phyloP scores from a whole-genome alignment of 2,329 filamentous ascomycete species.

The Neopestalotiopsis clavispora region DNA sequence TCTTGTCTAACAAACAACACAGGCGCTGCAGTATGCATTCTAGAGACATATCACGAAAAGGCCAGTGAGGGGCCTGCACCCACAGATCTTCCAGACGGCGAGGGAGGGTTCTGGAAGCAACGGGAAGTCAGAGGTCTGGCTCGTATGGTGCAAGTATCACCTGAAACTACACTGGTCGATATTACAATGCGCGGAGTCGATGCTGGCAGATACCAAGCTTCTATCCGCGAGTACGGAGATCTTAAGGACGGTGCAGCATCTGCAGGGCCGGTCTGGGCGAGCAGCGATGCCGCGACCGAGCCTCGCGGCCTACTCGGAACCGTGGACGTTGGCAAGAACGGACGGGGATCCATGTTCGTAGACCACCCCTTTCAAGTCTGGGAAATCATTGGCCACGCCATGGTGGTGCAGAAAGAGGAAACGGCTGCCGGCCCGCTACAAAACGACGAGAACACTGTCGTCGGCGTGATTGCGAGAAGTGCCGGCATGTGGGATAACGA shows the following conservation, averaged over 20 bases:
- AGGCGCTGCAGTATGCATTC: conserved; percentile 91
- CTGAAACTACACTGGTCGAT: conserved; percentile 82
- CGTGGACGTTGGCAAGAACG: conserved; percentile 75
- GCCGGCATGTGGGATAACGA: conserved; percentile 99
- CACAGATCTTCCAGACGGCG: conserved; percentile 40
- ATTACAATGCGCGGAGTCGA: conserved; percentile 82
- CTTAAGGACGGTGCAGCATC: conserved; percentile 83
- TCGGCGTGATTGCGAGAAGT: conserved; percentile 92
- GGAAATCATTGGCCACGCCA: conserved; percentile 93
- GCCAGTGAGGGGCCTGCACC: conserved; percentile 44
- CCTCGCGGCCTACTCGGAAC: conserved; percentile 68
- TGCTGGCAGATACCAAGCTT: conserved; percentile 82
- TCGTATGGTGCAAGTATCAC: conserved; percentile 89
- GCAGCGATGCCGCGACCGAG: conserved; percentile 45
- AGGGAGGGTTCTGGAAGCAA: conserved; percentile 33
- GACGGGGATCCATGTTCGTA: conserved; percentile 79
- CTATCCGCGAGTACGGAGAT: conserved; percentile 84
- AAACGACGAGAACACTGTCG: conserved; percentile 84
- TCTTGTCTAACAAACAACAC: conserved; percentile 1
- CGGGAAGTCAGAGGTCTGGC: conserved; percentile 81
- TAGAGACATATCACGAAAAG: conserved; percentile 78
- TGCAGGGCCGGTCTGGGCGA: conserved; percentile 81
- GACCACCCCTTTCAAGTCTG: conserved; percentile 86
- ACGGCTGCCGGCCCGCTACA: conserved; percentile 64
- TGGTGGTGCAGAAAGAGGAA: conserved; percentile 77